A percentile compares a stretch with the other conserved stretches of the same genome.
Conservation (phyloP, 257 asterid genomes). For the Plectranthus barbatus region DNA sequence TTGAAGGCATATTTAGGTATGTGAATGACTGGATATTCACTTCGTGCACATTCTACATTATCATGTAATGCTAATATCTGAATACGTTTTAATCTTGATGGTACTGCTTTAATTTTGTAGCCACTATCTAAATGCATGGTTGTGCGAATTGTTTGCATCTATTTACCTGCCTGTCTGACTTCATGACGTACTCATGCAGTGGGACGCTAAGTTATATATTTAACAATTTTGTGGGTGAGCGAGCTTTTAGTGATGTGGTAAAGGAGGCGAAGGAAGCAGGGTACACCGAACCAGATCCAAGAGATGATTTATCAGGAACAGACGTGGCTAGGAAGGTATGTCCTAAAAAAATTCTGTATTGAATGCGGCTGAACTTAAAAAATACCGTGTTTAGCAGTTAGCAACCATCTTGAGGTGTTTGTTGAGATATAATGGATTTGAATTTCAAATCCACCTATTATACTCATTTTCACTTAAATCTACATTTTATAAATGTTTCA, state of each 20-base stretch:
- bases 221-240: conserved; percentile 70
- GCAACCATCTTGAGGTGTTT: no score
- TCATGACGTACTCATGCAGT: conserved; percentile 35
- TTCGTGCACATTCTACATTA: no score
- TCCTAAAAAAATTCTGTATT: not conserved
- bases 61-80: no score
- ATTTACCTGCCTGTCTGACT: conserved; percentile 13
- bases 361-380: no score
- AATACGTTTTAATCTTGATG: no score
- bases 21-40: no score
- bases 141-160: not conserved
- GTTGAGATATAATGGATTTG: no score
- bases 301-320: conserved; percentile 93
- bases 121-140: not conserved
- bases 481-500: conserved; percentile 16
- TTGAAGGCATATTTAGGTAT: conserved; percentile 96
- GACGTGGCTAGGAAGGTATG: conserved; percentile 96
- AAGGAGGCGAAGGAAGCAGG: conserved; percentile 89
- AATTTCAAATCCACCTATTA: no score
- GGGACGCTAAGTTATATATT: conserved; percentile 92
- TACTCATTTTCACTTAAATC: no score
- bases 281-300: conserved; percentile 95
- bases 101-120: not conserved
- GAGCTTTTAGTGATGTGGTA: conserved; percentile 79
- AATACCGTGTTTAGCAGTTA: no score